Evolutionary conservation across 2,329 filamentous ascomycete genomes (phyloP), one percentile per base, ranked within the genome.

Genomic region (Neofusicoccum laricinum): DNA sequence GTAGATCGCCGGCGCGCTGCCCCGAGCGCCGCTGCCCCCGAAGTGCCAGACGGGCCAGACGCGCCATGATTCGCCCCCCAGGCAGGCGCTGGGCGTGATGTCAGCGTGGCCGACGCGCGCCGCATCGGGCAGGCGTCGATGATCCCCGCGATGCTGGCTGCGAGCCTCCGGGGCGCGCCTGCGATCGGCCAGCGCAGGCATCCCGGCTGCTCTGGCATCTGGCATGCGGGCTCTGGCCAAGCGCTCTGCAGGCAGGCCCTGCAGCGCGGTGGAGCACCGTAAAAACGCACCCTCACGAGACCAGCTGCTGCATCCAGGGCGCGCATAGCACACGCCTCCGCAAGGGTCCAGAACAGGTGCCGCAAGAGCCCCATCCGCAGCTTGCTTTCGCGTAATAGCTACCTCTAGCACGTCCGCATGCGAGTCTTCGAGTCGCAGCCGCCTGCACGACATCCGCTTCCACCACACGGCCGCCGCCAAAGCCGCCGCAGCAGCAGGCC

Each of bases 331-430:
- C 25, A 30, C 25, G 25, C 25, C 53, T 43, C 38, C 53, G 53
- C 50, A 19, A 59, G 55, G 55, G 55, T 53, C 55, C 41, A 43
- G 55, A 43, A 19, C 8, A 1, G 19, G 38, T 41, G 25, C 21
- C 53, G 53, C 38, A 38, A 19, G 40, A 59, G 41, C 55, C 55
- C 55, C 55, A 46, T 59, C 53, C 6, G 55, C 55, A 15, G 43
- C 25, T 38, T 53, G 49, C 49, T 36, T 17, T 59, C 55, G 55
- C 55, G 55, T 59, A 59, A 59, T 59, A 46, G 55, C 55, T 59
- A 59, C 55, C 53, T 46, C n/a, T 59, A 59, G 55, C 41, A 45
- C 40, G 25, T 8, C 40, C 11, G 55, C 25, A 25, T 43, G 25
- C 55, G 55, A 59, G 40, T 59, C 55, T 40, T 46, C 36, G 55